A percentile compares a stretch with the other conserved stretches of the same genome.
These are phyloP conservation scores for Lenwebbia sp. DNA, from an alignment of 345 rosid genomes.

Conservation along the genomic window DNA sequence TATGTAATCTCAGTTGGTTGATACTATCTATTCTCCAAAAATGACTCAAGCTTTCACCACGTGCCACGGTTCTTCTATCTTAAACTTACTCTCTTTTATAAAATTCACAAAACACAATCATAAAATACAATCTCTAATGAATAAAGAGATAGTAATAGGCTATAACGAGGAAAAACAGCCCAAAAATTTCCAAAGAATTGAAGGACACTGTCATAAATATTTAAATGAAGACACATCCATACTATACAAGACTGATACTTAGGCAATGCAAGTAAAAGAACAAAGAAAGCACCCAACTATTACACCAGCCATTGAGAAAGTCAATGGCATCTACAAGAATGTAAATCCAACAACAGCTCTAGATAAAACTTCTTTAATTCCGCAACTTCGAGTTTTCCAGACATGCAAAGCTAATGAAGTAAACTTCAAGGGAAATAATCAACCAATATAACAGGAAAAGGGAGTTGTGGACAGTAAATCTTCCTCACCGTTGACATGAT, in stretches of 20 bases:
- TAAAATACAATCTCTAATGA: neutral
- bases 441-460: neutral
- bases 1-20: neutral
- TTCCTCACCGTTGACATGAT: constrained; percentile 29
- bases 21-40: neutral
- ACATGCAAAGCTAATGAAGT: neutral
- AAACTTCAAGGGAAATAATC: neutral
- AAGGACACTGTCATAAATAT: neutral
- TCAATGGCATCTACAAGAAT: neutral
- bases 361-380: neutral
- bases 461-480: neutral
- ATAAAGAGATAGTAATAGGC: neutral
- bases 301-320: neutral
- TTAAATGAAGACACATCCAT: neutral
- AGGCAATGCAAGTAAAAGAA: neutral
- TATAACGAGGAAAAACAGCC: neutral
- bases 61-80: neutral
- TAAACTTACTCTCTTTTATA: neutral
- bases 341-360: neutral
- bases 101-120: neutral
- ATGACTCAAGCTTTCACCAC: neutral
- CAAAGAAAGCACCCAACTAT: neutral
- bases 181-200: neutral
- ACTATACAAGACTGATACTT: neutral
- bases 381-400: neutral